Evolutionary conservation across 495 filamentous ascomycete species (phyloP).

Genomic region (Barbatosphaeria neglecta): DNA sequence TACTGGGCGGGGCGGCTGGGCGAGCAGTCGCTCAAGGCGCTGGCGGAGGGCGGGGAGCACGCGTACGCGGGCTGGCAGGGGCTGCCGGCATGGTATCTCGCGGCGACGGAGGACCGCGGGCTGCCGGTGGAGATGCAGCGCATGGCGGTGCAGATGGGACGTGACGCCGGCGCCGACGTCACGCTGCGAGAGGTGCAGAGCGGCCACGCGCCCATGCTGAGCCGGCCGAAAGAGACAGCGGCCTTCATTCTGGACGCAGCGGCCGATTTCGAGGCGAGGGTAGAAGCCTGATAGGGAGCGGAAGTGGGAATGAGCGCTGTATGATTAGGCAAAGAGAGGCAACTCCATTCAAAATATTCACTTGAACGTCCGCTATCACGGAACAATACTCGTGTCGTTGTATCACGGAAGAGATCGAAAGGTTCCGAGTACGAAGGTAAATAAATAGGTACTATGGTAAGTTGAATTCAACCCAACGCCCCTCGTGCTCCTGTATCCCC

Average conservation of each 20-base stretch:
- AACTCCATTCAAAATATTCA: no score
- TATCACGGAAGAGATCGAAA: no score
- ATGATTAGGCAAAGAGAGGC: no score
- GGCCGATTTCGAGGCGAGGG: constrained; percentile 9
- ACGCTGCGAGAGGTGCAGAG: constrained; percentile 13
- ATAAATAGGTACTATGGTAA: no score
- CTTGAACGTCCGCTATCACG: no score
- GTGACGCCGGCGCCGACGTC: constrained; percentile 13
- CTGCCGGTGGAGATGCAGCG: constrained; percentile 12
- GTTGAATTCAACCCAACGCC: no score
- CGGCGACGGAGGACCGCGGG: constrained; percentile 12
- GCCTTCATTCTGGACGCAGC: constrained; percentile 18
- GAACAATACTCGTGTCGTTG: no score
- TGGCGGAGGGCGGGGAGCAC: constrained; percentile 15
- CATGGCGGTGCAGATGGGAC: constrained; percentile 10
- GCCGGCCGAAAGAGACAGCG: constrained; percentile 17
- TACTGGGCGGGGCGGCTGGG: constrained; percentile 16
- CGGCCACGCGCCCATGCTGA: constrained; percentile 21
- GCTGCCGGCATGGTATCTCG: constrained; percentile 15
- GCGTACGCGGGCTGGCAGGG: constrained; percentile 23
- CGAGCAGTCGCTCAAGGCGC: constrained; percentile 11
- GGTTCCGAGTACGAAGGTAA: no score
- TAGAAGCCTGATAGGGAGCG: no score
- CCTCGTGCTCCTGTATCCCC: no score
- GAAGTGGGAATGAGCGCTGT: no score